Evolutionary conservation across 2,329 filamentous ascomycete genomes (phyloP), one percentile per base, ranked within the genome.

Genomic region (Beauveria asiatica): DNA sequence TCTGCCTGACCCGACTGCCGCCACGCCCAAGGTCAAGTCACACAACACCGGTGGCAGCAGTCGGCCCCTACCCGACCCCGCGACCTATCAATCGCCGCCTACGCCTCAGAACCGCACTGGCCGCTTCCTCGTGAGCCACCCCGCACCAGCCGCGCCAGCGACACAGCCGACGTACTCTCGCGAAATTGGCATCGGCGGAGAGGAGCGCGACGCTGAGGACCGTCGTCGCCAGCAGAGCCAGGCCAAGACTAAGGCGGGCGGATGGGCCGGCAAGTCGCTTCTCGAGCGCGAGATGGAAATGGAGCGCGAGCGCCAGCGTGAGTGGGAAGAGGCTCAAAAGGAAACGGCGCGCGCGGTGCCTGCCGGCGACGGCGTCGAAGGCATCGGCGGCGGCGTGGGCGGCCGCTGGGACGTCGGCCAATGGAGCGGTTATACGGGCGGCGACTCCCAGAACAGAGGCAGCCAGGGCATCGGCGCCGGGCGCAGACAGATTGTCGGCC

Each of bases 261-360:
- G 83, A 0, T 84, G 81, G 81, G 84, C 84, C 1, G 80, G 80
- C 64, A 89, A 87, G 75, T 88, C 85, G 0, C 78, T 92, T 10
- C 80, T 92, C 1, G 89, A 92, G 73, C 83, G 87, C 30, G 89
- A 92, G 73, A 91, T 92, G 87, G 88, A 92, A 71, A 78, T 87
- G 70, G 89, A 92, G 72, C 70, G 89, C 9, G 83, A 90, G 74
- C 79, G 88, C 16, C 89, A 92, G 74, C 81, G 80, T 60, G 89
- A 92, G 70, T 92, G 90, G 90, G 89, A 94, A 71, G 84, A 89
- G 63, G 78, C 84, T 1, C 90, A 93, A 72, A 78, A 84, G 67
- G 83, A 83, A 64, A 82, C 84, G 19, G 81, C 83, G 23, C 57
- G 57, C 17, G 79, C 82, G 0, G 76, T 78, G 6, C 78, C 77